Evolutionary conservation across 331 rosid genomes (phyloP), one percentile per base, ranked within the genome.

Genomic region (Ulmus americana): DNA sequence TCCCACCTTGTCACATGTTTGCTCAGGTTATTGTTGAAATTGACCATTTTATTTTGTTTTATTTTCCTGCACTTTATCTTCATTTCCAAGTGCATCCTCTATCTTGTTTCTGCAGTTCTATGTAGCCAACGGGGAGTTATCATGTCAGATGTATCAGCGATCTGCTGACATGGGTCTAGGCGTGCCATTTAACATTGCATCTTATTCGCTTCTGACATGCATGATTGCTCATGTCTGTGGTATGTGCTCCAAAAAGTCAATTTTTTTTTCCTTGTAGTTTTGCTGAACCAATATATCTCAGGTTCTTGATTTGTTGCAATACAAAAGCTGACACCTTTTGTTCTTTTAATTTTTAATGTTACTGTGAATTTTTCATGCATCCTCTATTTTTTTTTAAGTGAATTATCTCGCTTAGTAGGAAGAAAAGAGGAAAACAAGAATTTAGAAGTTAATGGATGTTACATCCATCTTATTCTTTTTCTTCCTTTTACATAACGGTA

Each of bases 1-100:
- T 94, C 61, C 99, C 99, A 16, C 97, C 99, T 41, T 94, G 99
- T 79, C 99, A 94, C 83, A 94, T 90, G 96, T 90, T 90, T 81
- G 84, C 90, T 4, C 99, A 94, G 99, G 99, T 94, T 63, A 18
- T 66, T 79, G 69, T 46, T 70, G 55, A 45, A 50, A 15, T 10
- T 45, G 53, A 10, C 3, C 0, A 9, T 8, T 72, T 35, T 13
- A 43, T 40, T 58, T 59, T n/a, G 7, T 47, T 55, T 38, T 22
- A 28, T 28, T 28, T 22, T 1, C 28, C 20, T 55, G 8, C 14
- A 39, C 6, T 63, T 49, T 48, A 18, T 57, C 14, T 67, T 15
- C 54, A 9, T 64, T 12, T 52, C 50, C 28, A 44, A 56, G 45
- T 61, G 47, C 49, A 62, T 15, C 47, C 48, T 48, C 41, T 8